These are phyloP conservation scores for Euphorbia pulcherrima DNA, from an alignment of 345 rosid species.

Conservation along the genomic window DNA sequence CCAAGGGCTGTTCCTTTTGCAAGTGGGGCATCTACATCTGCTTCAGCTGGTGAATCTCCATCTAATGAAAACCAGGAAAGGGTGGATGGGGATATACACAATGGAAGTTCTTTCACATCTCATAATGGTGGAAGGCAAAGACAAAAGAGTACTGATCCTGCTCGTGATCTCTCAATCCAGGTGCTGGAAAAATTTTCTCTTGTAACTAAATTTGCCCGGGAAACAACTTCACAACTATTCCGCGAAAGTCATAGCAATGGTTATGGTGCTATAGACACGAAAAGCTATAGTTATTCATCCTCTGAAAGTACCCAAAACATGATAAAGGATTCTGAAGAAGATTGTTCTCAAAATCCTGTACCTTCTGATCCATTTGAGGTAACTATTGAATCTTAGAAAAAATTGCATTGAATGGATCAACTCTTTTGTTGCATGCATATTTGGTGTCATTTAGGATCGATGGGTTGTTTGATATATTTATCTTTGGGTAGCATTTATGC, in stretches of 20 bases:
- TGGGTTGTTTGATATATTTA: not conserved
- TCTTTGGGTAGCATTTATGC: not conserved
- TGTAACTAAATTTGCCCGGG: constrained; percentile 91
- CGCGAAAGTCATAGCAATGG: constrained; percentile 60
- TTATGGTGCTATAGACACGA: constrained; percentile 56
- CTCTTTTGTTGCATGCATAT: not conserved
- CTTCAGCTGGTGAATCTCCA: constrained; percentile 39
- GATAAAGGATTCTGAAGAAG: constrained; percentile 40
- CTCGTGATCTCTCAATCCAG: constrained; percentile 84
- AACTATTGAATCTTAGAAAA: constrained; percentile 17
- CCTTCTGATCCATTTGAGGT: constrained; percentile 87
- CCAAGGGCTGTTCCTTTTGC: constrained; percentile 70
- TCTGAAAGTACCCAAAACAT: constrained; percentile 38
- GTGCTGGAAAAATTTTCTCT: constrained; percentile 89
- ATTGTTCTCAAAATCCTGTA: constrained; percentile 38
- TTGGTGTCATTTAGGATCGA: not conserved
- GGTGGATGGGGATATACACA: constrained; percentile 30
- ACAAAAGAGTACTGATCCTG: constrained; percentile 74
- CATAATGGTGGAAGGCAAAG: constrained; percentile 48
- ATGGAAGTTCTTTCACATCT: constrained; percentile 36
- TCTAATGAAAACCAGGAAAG: constrained; percentile 43
- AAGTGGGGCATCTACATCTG: constrained; percentile 46
- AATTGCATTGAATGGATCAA: not conserved
- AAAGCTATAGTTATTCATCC: constrained; percentile 35
- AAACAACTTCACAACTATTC: constrained; percentile 82